Conservation (phyloP, 257 asterid species). For the Plantago elongata region DNA sequence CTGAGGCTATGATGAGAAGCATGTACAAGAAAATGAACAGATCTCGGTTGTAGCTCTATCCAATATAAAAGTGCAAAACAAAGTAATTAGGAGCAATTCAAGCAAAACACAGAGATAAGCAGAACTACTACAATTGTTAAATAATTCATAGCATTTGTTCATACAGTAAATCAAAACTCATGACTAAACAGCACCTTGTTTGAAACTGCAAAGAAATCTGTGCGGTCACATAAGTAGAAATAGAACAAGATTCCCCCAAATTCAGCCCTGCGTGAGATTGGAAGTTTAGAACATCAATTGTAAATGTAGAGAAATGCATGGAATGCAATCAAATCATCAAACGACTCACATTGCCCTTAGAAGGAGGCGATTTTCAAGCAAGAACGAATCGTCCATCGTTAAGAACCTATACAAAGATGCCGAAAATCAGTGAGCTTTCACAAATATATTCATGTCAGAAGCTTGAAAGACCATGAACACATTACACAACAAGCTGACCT, state of each 20-base stretch:
- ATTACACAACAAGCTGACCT: constrained; percentile 41
- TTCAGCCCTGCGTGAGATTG: constrained; percentile 69
- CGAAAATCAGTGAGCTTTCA: constrained; percentile 16
- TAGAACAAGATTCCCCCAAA: constrained; percentile 80
- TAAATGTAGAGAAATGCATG: constrained; percentile 15
- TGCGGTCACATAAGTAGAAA: constrained; percentile 88
- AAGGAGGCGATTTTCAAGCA: constrained; percentile 46
- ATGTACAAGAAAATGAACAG: constrained; percentile 70
- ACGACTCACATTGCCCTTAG: constrained; percentile 54
- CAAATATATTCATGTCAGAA: constrained; percentile 12
- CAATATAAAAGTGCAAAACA: constrained; percentile 19
- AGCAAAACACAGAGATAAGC: not conserved
- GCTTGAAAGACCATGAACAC: constrained; percentile 5
- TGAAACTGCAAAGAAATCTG: constrained; percentile 74
- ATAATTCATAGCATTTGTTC: constrained; percentile 1
- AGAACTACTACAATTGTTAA: not conserved
- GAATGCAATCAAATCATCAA: constrained; percentile 4
- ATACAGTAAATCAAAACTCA: constrained; percentile 2
- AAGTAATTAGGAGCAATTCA: constrained; percentile 22
- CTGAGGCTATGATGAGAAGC: constrained; percentile 84
- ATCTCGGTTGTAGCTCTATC: constrained; percentile 95
- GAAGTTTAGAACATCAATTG: constrained; percentile 8
- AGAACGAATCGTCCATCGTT: constrained; percentile 46
- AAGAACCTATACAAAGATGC: constrained; percentile 36
- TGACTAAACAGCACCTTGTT: constrained; percentile 58